Conservation (phyloP, 2,329 filamentous ascomycete genomes). For the Aspergillus pseudoterreus region DNA sequence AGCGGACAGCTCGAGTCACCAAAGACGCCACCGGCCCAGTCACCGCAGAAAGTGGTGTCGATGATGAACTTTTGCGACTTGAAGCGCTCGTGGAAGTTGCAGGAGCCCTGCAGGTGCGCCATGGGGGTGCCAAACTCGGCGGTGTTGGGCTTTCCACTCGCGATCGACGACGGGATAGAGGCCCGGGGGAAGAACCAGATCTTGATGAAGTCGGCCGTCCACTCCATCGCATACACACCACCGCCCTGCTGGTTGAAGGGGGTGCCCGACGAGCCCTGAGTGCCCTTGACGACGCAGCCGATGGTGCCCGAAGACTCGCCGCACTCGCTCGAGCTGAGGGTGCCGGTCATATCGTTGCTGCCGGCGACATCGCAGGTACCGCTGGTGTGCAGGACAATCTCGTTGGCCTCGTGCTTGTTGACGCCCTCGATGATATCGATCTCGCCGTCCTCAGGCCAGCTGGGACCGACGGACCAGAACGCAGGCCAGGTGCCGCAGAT, state of each 20-base stretch:
- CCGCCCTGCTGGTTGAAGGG: constrained; percentile 51
- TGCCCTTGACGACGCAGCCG: constrained; percentile 41
- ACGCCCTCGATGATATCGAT: constrained; percentile 54
- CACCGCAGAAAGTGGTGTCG: constrained; percentile 54
- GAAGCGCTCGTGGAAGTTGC: constrained; percentile 41
- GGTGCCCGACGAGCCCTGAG: constrained; percentile 46
- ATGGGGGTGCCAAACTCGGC: constrained; percentile 45
- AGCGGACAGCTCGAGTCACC: constrained; percentile 53
- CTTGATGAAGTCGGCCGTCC: constrained; percentile 44
- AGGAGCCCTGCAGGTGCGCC: constrained; percentile 42
- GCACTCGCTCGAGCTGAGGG: constrained; percentile 47
- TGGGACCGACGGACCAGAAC: constrained; percentile 42
- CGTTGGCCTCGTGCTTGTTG: constrained; percentile 41
- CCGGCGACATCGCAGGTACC: constrained; percentile 42
- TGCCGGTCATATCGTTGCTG: constrained; percentile 46
- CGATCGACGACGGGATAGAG: constrained; percentile 45
- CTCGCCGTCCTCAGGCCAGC: constrained; percentile 44
- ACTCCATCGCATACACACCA: constrained; percentile 49
- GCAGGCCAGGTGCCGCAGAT: constrained; percentile 52
- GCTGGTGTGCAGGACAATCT: constrained; percentile 50
- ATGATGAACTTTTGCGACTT: constrained; percentile 43
- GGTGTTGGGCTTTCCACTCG: constrained; percentile 41
- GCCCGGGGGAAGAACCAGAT: constrained; percentile 52
- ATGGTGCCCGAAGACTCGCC: constrained; percentile 38
- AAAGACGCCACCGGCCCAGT: constrained; percentile 51